Percentiles rank a stretch among this genome's conserved stretches.
These are phyloP conservation scores for Gossypium lobatum DNA, from an alignment of 441 rosid species.

Conservation along the genomic window DNA sequence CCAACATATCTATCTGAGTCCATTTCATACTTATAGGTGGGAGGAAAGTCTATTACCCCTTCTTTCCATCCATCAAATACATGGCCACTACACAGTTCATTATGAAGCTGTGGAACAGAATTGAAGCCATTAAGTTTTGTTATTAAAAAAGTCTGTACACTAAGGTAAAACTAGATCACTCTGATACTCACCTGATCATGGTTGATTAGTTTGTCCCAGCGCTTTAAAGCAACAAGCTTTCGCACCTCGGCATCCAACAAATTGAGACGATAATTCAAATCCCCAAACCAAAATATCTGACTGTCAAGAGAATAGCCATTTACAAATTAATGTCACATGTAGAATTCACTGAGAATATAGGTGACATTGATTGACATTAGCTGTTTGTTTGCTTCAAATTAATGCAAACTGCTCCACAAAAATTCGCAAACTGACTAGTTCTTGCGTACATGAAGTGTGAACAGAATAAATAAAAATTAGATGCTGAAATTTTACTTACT, in stretches of 20 bases:
- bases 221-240: slow-evolving; percentile 60
- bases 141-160: neutral
- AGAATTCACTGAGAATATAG: neutral
- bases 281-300: slow-evolving; percentile 96
- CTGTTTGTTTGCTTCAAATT: neutral
- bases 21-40: slow-evolving; percentile 88
- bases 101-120: slow-evolving; percentile 49
- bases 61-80: slow-evolving; percentile 97
- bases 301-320: slow-evolving; percentile 39
- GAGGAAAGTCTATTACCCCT: slow-evolving; percentile 79
- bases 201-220: slow-evolving; percentile 76
- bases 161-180: neutral
- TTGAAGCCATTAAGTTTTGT: slow-evolving; percentile 15
- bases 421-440: neutral
- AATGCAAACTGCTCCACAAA: neutral
- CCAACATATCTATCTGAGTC: slow-evolving; percentile 78
- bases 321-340: neutral
- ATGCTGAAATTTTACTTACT: slow-evolving; percentile 43
- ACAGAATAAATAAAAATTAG: neutral
- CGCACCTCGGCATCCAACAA: slow-evolving; percentile 70
- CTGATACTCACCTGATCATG: slow-evolving; percentile 60
- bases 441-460: neutral
- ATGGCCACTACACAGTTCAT: slow-evolving; percentile 66
- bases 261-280: slow-evolving; percentile 87
- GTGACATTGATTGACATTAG: too few relatives aligned